Percentiles rank a stretch among this genome's conserved stretches.
These are phyloP conservation scores for Psilocybe tampanensis DNA, from an alignment of 768 basidiomycete species.

Conservation along the genomic window DNA sequence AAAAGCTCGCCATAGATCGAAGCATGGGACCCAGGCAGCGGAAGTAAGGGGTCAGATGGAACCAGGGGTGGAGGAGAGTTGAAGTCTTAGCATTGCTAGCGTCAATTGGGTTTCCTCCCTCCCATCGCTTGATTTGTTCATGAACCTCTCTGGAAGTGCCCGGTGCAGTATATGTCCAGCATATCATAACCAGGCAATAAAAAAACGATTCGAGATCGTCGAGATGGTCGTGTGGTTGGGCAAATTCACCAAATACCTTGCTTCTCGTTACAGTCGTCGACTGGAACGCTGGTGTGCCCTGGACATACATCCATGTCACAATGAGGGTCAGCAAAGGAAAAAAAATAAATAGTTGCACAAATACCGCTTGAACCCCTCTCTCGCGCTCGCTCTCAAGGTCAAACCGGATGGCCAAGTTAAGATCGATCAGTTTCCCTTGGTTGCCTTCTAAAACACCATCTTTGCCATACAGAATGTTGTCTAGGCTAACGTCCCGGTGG, in stretches of 20 bases:
- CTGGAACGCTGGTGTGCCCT: conserved; percentile 16
- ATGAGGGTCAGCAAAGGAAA: not conserved
- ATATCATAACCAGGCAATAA: conserved; percentile 12
- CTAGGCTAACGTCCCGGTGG: conserved; percentile 27
- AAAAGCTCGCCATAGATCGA: not conserved
- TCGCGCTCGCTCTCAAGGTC: not conserved
- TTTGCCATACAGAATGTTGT: conserved; percentile 23
- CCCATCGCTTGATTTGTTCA: not conserved
- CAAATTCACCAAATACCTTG: no score
- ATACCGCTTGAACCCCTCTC: conserved; percentile 1
- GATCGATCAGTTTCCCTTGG: conserved; percentile 12
- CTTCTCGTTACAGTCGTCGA: conserved; percentile 10
- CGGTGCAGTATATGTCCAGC: not conserved
- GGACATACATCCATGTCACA: not conserved
- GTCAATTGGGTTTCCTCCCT: not conserved
- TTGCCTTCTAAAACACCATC: not conserved
- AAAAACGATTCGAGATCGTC: conserved; percentile 18
- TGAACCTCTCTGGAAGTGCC: not conserved
- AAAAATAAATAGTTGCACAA: not conserved
- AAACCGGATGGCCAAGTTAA: conserved; percentile 16
- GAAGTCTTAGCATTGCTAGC: not conserved
- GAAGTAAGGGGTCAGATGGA: not conserved
- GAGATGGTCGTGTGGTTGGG: conserved; percentile 8
- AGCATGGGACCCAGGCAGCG: not conserved
- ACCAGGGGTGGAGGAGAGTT: not conserved